Evolutionary conservation across 768 basidiomycete genomes (phyloP).

Genomic region (Lactarius quietus): DNA sequence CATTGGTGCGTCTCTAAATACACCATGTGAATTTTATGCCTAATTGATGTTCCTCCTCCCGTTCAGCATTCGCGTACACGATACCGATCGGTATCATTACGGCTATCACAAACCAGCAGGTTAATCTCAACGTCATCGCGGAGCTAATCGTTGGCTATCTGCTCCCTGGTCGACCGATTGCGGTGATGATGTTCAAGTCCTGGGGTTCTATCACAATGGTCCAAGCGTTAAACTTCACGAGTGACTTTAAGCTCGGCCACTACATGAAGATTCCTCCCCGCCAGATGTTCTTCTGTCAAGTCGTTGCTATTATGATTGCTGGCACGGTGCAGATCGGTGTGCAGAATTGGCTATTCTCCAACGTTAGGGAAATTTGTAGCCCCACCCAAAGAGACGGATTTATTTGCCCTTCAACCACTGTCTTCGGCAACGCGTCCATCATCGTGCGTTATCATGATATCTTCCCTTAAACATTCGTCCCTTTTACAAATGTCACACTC

Average conservation of each 20-base stretch:
- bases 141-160: constrained; percentile 79
- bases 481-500: background rate
- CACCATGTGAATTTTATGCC: no score
- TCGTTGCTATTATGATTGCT: constrained; percentile 43
- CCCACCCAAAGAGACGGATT: constrained; percentile 40
- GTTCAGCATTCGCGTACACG: constrained; percentile 50
- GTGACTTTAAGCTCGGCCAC: constrained; percentile 74
- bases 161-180: constrained; percentile 76
- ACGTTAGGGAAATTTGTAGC: constrained; percentile 40
- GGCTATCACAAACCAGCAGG: constrained; percentile 74
- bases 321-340: constrained; percentile 66
- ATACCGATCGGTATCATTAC: constrained; percentile 80
- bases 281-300: constrained; percentile 69
- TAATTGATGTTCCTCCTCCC: background rate
- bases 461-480: background rate
- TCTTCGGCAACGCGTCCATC: constrained; percentile 43
- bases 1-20: no score
- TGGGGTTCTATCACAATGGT: constrained; percentile 72
- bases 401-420: constrained; percentile 31
- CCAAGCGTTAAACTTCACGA: constrained; percentile 63
- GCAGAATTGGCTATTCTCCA: constrained; percentile 44
- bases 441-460: background rate
- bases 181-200: constrained; percentile 86
- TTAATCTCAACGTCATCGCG: constrained; percentile 68
- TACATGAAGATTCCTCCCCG: constrained; percentile 72